phyloP scores from a whole-genome alignment of 2,329 filamentous ascomycete genomes.

The Penicillium janthinellum region DNA sequence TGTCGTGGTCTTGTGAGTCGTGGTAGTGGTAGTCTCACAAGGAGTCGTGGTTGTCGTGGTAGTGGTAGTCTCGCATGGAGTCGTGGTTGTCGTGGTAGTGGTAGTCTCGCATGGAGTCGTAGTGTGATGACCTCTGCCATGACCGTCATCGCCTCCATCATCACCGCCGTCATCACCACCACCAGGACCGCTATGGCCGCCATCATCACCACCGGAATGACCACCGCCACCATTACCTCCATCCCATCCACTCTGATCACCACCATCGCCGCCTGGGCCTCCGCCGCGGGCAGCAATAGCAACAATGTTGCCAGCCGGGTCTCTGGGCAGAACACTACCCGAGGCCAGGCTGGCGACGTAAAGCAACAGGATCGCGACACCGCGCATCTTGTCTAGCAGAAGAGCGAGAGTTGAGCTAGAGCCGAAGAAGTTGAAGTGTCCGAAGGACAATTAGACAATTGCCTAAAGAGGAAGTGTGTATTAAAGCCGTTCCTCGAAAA shows the following conservation, averaged over 20 bases:
- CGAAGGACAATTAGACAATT: background rate
- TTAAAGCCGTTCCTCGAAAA: slow-evolving; percentile 7
- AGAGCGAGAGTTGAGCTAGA: slow-evolving; percentile 12
- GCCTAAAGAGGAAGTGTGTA: background rate
- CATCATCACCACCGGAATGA: background rate
- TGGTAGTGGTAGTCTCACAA: too few species aligned
- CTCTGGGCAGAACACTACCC: slow-evolving; percentile 20
- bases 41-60: too few species aligned
- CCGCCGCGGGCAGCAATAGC: slow-evolving; percentile 14
- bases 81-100: background rate
- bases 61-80: background rate
- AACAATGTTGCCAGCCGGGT: slow-evolving; percentile 12
- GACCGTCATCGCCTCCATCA: background rate
- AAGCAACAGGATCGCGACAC: slow-evolving; percentile 21
- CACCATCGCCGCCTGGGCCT: slow-evolving; percentile 8
- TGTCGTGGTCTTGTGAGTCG: too few species aligned
- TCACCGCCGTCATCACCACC: slow-evolving; percentile 4
- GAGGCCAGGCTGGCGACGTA: slow-evolving; percentile 22
- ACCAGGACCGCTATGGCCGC: background rate
- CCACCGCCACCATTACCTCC: slow-evolving; percentile 5
- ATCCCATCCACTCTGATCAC: background rate
- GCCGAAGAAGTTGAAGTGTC: background rate
- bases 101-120: slow-evolving; percentile 3
- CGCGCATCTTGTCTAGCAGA: slow-evolving; percentile 24
- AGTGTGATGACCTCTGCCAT: background rate